phyloP scores from a whole-genome alignment of 2,329 filamentous ascomycete species.

The Pseudocercospora fijiensis region DNA sequence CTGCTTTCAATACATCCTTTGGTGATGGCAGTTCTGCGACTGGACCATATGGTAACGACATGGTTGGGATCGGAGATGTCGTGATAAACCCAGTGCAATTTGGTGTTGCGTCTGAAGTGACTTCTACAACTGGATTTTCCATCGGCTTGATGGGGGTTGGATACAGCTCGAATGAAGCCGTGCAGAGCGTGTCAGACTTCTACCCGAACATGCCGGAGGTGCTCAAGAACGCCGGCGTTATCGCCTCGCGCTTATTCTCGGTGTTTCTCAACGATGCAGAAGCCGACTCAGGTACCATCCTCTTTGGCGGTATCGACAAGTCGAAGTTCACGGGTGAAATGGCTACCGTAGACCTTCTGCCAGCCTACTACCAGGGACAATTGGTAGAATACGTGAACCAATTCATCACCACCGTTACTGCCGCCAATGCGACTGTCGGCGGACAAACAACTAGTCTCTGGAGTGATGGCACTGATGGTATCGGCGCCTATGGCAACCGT shows the following conservation, averaged over 20 bases:
- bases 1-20: conserved; percentile 35
- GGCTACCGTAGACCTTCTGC: conserved; percentile 36
- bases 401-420: conserved; percentile 36
- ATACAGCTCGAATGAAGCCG: conserved; percentile 34
- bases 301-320: conserved; percentile 40
- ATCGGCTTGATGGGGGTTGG: conserved; percentile 38
- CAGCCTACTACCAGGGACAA: conserved; percentile 19
- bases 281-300: conserved; percentile 33
- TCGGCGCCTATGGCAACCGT: conserved; percentile 23
- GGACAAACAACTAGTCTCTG: conserved; percentile 26
- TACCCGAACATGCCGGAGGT: conserved; percentile 40
- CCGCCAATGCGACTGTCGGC: conserved; percentile 22
- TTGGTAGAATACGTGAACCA: conserved; percentile 23
- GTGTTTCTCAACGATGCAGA: conserved; percentile 36
- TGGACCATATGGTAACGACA: conserved; percentile 34
- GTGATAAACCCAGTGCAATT: conserved; percentile 34
- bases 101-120: conserved; percentile 32
- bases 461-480: conserved; percentile 22
- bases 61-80: conserved; percentile 34
- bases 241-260: conserved; percentile 36
- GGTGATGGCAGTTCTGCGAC: conserved; percentile 32
- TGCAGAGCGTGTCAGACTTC: conserved; percentile 14
- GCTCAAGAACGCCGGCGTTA: conserved; percentile 33
- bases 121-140: conserved; percentile 34
- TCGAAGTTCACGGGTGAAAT: conserved; percentile 35